Conservation (phyloP, 2,329 filamentous ascomycete species). For the Colletotrichum plurivorum region DNA sequence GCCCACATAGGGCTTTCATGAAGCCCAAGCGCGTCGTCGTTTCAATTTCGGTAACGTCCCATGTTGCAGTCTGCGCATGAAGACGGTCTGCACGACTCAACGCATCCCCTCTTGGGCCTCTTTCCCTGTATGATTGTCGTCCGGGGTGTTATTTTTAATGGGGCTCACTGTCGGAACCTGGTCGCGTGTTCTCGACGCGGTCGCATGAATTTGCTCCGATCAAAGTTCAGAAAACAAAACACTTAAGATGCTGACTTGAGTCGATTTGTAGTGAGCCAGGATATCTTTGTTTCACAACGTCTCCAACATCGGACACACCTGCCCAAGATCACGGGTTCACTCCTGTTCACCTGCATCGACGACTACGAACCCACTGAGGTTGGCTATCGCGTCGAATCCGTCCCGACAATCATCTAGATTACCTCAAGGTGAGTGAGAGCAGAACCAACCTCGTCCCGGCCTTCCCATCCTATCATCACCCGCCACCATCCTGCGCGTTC, state of each 20-base stretch:
- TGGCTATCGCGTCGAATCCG: conserved; percentile 12
- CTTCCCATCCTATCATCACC: not conserved
- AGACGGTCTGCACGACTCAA: conserved; percentile 36
- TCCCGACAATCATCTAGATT: conserved; percentile 5
- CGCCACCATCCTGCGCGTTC: not conserved
- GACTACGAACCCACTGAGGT: conserved; percentile 5
- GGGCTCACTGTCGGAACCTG: conserved; percentile 31
- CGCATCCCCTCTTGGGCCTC: conserved; percentile 28
- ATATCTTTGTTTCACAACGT: conserved; percentile 40
- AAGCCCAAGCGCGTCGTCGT: conserved; percentile 37
- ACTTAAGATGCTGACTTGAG: conserved; percentile 41
- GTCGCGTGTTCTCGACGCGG: conserved; percentile 39
- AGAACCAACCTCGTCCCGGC: conserved; percentile 13
- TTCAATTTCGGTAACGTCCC: conserved; percentile 42
- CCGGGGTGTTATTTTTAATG: conserved; percentile 28
- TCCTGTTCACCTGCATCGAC: conserved; percentile 17
- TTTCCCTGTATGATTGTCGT: conserved; percentile 36
- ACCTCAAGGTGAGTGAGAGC: conserved; percentile 17
- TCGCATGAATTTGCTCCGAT: conserved; percentile 40
- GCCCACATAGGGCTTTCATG: conserved; percentile 29
- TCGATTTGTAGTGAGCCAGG: conserved; percentile 36
- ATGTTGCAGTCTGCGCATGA: conserved; percentile 41
- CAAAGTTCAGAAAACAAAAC: conserved; percentile 41
- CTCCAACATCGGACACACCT: conserved; percentile 36
- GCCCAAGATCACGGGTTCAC: conserved; percentile 31